Conservation (phyloP, 2,329 filamentous ascomycete genomes). For the Monilinia vaccinii-corymbosi region DNA sequence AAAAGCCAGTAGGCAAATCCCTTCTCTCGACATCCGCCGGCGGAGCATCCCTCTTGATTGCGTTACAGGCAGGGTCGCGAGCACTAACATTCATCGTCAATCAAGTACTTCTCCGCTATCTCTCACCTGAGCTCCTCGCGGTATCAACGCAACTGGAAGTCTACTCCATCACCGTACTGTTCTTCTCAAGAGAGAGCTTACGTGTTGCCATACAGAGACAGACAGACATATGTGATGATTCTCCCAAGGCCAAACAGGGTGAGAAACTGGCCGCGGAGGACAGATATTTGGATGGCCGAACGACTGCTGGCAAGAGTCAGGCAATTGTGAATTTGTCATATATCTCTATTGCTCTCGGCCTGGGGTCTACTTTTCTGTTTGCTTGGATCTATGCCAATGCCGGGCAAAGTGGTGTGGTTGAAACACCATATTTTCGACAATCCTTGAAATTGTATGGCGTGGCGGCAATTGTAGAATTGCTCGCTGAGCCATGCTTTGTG, state of each 20-base stretch:
- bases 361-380: constrained; percentile 53
- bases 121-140: constrained; percentile 78
- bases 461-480: constrained; percentile 61
- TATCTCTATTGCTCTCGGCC: constrained; percentile 61
- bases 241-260: not conserved
- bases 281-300: constrained; percentile 10
- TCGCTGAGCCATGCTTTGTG: constrained; percentile 83
- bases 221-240: constrained; percentile 27
- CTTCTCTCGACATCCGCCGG: constrained; percentile 18
- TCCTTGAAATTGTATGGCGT: constrained; percentile 47
- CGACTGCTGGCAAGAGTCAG: constrained; percentile 45
- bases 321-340: constrained; percentile 84
- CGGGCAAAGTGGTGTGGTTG: constrained; percentile 38
- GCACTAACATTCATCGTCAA: constrained; percentile 86
- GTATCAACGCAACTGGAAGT: constrained; percentile 85
- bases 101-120: constrained; percentile 77
- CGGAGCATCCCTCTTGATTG: constrained; percentile 50
- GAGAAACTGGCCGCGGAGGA: not conserved
- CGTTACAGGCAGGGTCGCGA: constrained; percentile 80
- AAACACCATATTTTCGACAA: constrained; percentile 52
- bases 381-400: constrained; percentile 56
- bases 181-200: constrained; percentile 86
- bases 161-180: constrained; percentile 86
- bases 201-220: constrained; percentile 87
- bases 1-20: not conserved